Evolutionary conservation across 176 grass and related monocot genomes (phyloP).

Genomic region (bread wheat (Triticum aestivum)): IWGSC_CS_RefSeq_v2.1 NC_057814.1:621380001-621380500

Average conservation of each 20-base stretch:
- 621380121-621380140: neutral
- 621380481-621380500: conserved; percentile 26
- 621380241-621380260: conserved; percentile 35
- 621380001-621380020: no score
- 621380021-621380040: no score
- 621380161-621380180: neutral
- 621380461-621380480: conserved; percentile 80
- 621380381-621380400: conserved; percentile 16
- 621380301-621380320: neutral
- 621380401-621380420: conserved; percentile 29
- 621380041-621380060: no score
- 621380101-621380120: no score
- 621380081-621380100: no score
- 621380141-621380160: neutral
- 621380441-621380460: conserved; percentile 73
- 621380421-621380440: conserved; percentile 65
- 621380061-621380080: no score
- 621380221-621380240: conserved; percentile 29
- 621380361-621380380: conserved; percentile 5
- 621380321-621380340: neutral
- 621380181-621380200: conserved; percentile 13
- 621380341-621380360: neutral
- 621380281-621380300: neutral
- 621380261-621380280: conserved; percentile 13
- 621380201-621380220: neutral